Evolutionary conservation across 2,329 filamentous ascomycete genomes (phyloP), one percentile per base, ranked within the genome.

Genomic region (Catunica adiposa): DNA sequence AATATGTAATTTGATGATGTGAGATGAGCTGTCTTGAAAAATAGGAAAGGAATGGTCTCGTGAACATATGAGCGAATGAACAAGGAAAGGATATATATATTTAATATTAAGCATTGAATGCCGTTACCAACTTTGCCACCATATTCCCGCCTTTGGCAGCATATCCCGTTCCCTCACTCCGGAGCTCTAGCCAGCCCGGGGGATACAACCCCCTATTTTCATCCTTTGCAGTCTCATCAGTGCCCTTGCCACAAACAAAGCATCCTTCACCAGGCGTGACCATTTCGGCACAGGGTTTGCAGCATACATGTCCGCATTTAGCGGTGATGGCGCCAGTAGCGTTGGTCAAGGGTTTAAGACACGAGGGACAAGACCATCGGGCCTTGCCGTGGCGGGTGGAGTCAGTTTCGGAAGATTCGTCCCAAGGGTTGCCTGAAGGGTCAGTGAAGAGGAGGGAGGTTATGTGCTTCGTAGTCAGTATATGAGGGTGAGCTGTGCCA

Each of bases 261-360:
- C 92, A 97, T 52, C 62, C 60, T 1, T 87, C 68, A 8, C 68
- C 67, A 1, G 75, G 73, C 1, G 68, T 73, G 56, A 68, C 71
- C 44, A 80, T 76, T 55, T 82, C 78, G 15, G 40, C 78, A 83
- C 63, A 85, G 11, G 42, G 40, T 15, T 54, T 83, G 68, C 90
- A 98, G 22, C 96, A 69, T 0, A 97, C 89, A 66, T 98, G 90
- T 0, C 90, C 90, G 63, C 90, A 98, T 0, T 87, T 89, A 1
- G 86, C 82, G 53, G 96, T 73, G 66, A 89, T 79, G 0, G 89
- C 86, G 65, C 84, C 86, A 2, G 86, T 85, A 2, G 85, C 77
- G 65, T 97, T 97, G 50, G 79, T 84, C 11, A 97, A 74, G 1
- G 73, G 76, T 68, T 94, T 95, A 61, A 84, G 81, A 69, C 90